Evolutionary conservation across 2,329 filamentous ascomycete genomes (phyloP).

Genomic region (Xylaria sp.): DNA sequence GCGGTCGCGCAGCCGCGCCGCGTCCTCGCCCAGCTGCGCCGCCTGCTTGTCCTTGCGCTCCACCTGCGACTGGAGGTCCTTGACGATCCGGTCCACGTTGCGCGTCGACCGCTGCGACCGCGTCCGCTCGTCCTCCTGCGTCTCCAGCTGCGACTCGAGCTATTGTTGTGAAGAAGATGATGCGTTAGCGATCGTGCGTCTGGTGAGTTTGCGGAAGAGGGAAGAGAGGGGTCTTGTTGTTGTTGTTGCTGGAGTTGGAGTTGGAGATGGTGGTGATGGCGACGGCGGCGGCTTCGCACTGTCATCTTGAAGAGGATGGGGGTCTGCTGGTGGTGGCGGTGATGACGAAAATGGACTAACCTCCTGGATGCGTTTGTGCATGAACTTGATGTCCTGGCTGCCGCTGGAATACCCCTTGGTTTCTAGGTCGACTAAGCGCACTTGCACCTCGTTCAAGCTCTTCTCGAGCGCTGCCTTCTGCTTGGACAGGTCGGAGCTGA

Average conservation of each 20-base stretch:
- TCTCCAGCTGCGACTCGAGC: constrained; percentile 86
- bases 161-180: constrained; percentile 47
- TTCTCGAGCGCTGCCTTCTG: constrained; percentile 91
- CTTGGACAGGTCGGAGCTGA: constrained; percentile 78
- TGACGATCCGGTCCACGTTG: constrained; percentile 91
- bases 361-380: constrained; percentile 94
- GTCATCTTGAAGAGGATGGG: constrained; percentile 7
- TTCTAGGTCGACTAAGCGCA: constrained; percentile 88
- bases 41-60: constrained; percentile 92
- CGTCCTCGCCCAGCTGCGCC: constrained; percentile 77
- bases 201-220: constrained; percentile 28
- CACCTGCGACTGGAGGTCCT: constrained; percentile 89
- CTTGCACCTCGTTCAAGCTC: constrained; percentile 84
- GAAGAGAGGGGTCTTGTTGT: constrained; percentile 28
- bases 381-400: constrained; percentile 92
- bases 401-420: constrained; percentile 95
- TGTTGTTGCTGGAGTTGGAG: too few relatives aligned
- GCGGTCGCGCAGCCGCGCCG: constrained; percentile 85
- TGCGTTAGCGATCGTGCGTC: constrained; percentile 33
- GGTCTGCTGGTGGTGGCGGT: constrained; percentile 20
- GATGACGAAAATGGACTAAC: too few relatives aligned
- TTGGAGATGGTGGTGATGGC: constrained; percentile 1
- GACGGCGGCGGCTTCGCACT: constrained; percentile 10
- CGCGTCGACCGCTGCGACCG: constrained; percentile 85
- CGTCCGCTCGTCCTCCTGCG: constrained; percentile 76